Base-by-base conservation (phyloP, 2,329 filamentous ascomycete species). In the Aureobasidium vineae region DNA sequence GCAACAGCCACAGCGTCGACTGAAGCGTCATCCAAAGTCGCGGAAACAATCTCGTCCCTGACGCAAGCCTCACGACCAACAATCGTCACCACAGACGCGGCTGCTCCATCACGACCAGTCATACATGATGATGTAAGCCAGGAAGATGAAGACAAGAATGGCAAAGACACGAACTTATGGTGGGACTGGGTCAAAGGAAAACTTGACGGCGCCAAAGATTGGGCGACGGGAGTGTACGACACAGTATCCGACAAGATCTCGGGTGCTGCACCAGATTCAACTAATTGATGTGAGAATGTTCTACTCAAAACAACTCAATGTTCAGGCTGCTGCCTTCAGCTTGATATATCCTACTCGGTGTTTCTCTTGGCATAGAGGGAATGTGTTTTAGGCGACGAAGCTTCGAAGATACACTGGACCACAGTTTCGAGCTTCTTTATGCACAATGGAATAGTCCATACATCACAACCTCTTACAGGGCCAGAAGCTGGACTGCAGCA, bases 141-240 rank as follows among this genome's bases (percentile, higher is more conserved):
- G 19, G 65, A 70, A 11, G 69, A 69, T 3, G 68, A 69, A 28
- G 69, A 72, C 13, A 65, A 70, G 50, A 57, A 70, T 10, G 63
- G 56, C 15, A 66, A 68, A 28, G 52, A 71, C 49, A 66, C 66
- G 15, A 69, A 67, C 3, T 61, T 69, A 5, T 76, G 73, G 73
- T 71, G 70, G 68, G 69, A 72, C 10, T 77, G 75, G 75, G 70
- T 75, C 13, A 71, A 71, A 53, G 71, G 68, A 1, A 75, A 75
- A 67, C 64, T 76, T 31, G 69, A 75, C 7, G 69, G 70, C 36
- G 69, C 71, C 31, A 76, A 75, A 67, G 69, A 70, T n/a, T 77
- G 75, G 75, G 73, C 71, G 23, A 68, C 68, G 6, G 71, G 67
- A 10, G 49, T 73, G 6, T 71, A 74, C 50, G 65, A 63, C 21